Evolutionary conservation across 116 monocot genomes (phyloP), one percentile per base, ranked within the genome.

Genomic region (Dioscorea cayenensis): DNA sequence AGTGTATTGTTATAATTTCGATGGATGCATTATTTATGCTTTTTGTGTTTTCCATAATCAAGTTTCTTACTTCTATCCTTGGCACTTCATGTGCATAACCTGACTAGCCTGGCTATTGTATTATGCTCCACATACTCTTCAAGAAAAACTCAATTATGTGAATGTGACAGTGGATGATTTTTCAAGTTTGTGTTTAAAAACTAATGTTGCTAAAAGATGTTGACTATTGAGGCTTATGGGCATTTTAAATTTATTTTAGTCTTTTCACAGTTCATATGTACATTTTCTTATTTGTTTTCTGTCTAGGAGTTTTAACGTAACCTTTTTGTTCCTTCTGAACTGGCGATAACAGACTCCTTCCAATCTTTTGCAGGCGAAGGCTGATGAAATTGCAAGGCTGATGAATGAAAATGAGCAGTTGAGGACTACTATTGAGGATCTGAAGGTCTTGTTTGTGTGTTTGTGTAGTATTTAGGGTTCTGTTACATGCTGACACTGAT

Each of bases 341-440:
- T 55, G 10, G 43, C 6, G 43, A 7, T 43, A 9, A 43, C 43
- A 43, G 5, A 43, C 43, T 43, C 1, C 18, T 55, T 29, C 9
- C 17, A 64, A 8, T 51, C 12, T 69, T 37, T 19, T 85, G 65
- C 83, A 99, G 97, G 82, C 91, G 18, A 99, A 99, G 75, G 97
- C 94, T 81, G 97, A 99, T 85, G 97, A 94, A 78, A 91, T 99
- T 86, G 86, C 97, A 51, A 93, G 77, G 68, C 66, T 99, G 73
- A 85, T 91, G 91, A 99, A 86, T 87, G 97, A 99, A 75, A 99
- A 94, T 79, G 97, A 94, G 72, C 79, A 84, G 36, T 75, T 99
- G 38, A 99, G 93, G 77, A 84, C 83, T 65, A 80, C 75, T 23
- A 79, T 94, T 72, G 91, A 94, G 52, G 94, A 89, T 80, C 76